A percentile compares a stretch with the other conserved stretches of the same genome.
These are phyloP conservation scores for Conticribra weissflogii DNA, from an alignment of 108 stramenopile genomes.

Conservation along the genomic window DNA sequence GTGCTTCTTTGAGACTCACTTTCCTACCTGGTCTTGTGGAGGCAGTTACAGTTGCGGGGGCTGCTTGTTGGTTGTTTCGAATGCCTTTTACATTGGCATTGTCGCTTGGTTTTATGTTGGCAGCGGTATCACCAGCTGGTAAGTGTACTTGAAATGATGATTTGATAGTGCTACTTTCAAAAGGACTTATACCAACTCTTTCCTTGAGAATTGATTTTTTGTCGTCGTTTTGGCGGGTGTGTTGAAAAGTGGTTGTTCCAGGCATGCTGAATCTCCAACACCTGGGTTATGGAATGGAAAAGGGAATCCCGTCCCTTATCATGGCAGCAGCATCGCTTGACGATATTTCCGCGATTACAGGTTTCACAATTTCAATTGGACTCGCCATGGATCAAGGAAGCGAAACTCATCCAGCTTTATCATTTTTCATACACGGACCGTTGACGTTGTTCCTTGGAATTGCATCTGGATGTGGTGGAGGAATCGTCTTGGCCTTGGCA, in stretches of 20 bases:
- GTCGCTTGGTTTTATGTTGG: constrained; percentile 40
- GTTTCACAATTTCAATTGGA: constrained; percentile 47
- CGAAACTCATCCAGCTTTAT: constrained; percentile 6
- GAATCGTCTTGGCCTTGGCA: background rate
- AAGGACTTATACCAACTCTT: no score
- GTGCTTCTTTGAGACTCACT: constrained; percentile 37
- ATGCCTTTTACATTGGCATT: constrained; percentile 25
- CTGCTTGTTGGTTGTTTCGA: constrained; percentile 14
- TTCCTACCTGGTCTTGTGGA: constrained; percentile 32
- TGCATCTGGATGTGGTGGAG: constrained; percentile 12
- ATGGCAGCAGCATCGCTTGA: constrained; percentile 57
- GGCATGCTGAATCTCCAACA: constrained; percentile 39
- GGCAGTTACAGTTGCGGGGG: constrained; percentile 10
- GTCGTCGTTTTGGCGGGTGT: no score
- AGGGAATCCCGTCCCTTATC: constrained; percentile 58
- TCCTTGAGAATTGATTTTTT: background rate
- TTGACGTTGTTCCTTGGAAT: constrained; percentile 35
- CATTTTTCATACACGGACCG: constrained; percentile 30
- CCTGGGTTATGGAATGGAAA: constrained; percentile 36
- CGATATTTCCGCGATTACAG: constrained; percentile 52
- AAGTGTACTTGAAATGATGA: background rate
- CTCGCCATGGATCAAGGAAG: constrained; percentile 25
- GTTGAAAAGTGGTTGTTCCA: constrained; percentile 33
- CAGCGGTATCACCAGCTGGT: constrained; percentile 53
- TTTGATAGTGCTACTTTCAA: no score